Evolutionary conservation across 129 eudicot genomes (phyloP), one percentile per base, ranked within the genome.

Genomic region (Chrysanthemum makinoi): DNA sequence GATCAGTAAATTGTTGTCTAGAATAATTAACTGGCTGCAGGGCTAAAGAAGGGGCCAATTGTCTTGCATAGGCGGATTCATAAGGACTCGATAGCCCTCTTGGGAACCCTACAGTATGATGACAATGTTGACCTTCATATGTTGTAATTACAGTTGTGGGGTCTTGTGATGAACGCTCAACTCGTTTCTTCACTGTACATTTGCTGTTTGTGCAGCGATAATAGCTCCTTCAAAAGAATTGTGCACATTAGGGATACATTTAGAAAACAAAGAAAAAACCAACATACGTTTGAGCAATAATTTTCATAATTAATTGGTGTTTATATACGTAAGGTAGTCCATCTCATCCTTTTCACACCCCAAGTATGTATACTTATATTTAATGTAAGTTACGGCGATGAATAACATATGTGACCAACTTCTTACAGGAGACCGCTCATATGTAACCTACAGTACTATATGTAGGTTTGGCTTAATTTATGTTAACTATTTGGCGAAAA

Each of bases 61-160:
- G 85, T 65, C 82, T 79, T 50, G 79, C 72, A 69, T 79, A 86
- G 46, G 81, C 70, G 16, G 80, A 77, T 65, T 83, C 86, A 51
- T 81, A 84, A 62, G 59, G 35, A 50, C 69, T 50, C 14, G 82
- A 47, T 0, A 81, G 84, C 24, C 72, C 76, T 54, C 97, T 79
- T 10, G 87, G 89, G 69, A 82, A 93, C 78, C 98, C 98, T 24
- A 79, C 73, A 0, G 95, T 79, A 50, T 87, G 95, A 78, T 94
- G 98, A 71, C 86, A 78, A 18, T 94, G 98, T 48, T 94, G 98
- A 28, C 98, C 98, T 84, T 94, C 98, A 47, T 94, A 94, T 44
- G 97, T 94, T 2, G 98, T 94, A 50, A 94, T 86, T 24, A 94
- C 98, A 62, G 75, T 72, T n/a, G 92, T 50, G 5, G 98, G 96